Evolutionary conservation across 2,329 filamentous ascomycete species (phyloP), one percentile per base, ranked within the genome.

Genomic region (Dothistroma pini): DNA sequence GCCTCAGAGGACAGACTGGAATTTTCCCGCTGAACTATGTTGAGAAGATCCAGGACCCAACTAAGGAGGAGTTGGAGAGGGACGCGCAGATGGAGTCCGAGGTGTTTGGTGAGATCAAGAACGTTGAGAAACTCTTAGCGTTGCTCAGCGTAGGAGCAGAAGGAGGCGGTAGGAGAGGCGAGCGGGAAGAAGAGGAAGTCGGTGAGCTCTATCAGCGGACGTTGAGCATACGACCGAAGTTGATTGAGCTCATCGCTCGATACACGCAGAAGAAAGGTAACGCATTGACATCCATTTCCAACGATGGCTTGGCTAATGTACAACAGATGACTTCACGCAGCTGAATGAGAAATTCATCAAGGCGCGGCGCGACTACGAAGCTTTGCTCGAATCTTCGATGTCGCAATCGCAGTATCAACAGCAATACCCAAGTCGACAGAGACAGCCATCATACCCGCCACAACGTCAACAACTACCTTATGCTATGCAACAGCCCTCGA

Each of bases 261-360:
- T 99, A 99, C 74, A 97, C 95, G 10, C 95, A 99, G 75, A 97
- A 96, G 84, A 99, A 99, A 79, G 93, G 92, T 93, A 79, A 68
- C 74, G 61, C 21, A 49, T 9, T 47, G 8, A 12, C 10, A 21
- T n/a, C 16, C 12, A 29, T 16, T 19, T 16, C 31, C 11, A 4
- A 21, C 44, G n/a, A 52, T 48, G 22, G 51, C 10, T 6, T 32
- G 53, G 47, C 31, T 48, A 52, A 54, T 31, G 29, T 11, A 60
- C 19, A 19, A 19, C 66, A 96, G 95, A 99, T 77, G 95, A 99
- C 75, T 97, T 99, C 73, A 97, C 95, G 1, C 93, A 97, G 74
- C 81, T 99, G 64, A 99, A 99, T 72, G 95, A 99, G 76, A 97
- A 97, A 79, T 99, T 99, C 76, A 97, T 99, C 82, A 99, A 99